Evolutionary conservation across 2,329 filamentous ascomycete genomes (phyloP).

Genomic region (Hypoxylon sp.): DNA sequence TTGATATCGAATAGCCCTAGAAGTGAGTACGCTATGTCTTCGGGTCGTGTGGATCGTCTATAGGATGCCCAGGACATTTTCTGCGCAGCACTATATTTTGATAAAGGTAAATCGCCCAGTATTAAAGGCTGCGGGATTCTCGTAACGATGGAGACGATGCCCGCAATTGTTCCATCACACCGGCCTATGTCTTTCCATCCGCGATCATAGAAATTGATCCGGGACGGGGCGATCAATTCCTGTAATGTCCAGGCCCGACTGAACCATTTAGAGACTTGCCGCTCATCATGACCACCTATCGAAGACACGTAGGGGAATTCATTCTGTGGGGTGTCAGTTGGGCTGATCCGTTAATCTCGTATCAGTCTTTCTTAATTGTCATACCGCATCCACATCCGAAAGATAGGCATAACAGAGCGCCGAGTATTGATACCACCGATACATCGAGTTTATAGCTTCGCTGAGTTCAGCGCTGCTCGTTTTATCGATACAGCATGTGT

Average conservation of each 20-base stretch:
- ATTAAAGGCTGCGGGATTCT: conserved; percentile 18
- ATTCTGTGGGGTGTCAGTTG: background rate
- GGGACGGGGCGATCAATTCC: conserved; percentile 26
- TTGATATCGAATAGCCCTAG: conserved; percentile 36
- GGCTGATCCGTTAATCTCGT: background rate
- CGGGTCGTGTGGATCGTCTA: conserved; percentile 30
- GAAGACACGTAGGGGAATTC: conserved; percentile 26
- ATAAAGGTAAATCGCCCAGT: background rate
- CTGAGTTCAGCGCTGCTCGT: conserved; percentile 38
- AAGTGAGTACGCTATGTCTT: conserved; percentile 37
- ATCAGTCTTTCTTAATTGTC: background rate
- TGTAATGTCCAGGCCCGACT: conserved; percentile 36
- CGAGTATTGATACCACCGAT: conserved; percentile 34
- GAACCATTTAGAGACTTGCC: conserved; percentile 24
- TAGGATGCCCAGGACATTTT: conserved; percentile 38
- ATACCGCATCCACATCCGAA: conserved; percentile 24
- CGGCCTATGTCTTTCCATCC: conserved; percentile 23
- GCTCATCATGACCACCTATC: background rate
- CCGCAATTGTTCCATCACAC: background rate
- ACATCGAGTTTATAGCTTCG: conserved; percentile 43
- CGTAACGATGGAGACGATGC: conserved; percentile 1
- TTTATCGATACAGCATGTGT: conserved; percentile 44
- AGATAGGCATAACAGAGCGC: conserved; percentile 31
- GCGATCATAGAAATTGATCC: conserved; percentile 24
- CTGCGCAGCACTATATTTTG: conserved; percentile 25